Base-by-base conservation (phyloP, 2,329 filamentous ascomycete species). In the Calonectria montana region DNA sequence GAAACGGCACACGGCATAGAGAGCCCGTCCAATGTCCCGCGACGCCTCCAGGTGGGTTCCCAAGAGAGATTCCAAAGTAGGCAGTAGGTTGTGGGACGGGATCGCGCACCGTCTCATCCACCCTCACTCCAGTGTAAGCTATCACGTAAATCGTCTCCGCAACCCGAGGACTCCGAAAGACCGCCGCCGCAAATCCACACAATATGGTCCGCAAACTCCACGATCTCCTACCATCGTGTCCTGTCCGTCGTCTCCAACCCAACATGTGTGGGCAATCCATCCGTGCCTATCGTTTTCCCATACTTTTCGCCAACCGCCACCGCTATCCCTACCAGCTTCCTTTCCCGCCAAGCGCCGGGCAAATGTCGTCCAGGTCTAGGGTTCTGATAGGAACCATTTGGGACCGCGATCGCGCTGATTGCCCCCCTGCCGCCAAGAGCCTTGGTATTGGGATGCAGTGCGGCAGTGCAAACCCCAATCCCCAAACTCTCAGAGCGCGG, bases 371-470 rank as follows among this genome's bases (percentile, higher is more conserved):
- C 64, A 71, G 67, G 64, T 64, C 43, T 25, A 45, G 27, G 31
- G 31, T 39, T 25, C 43, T 45, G 39, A 45, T 62, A 53, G 53
- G 61, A 47, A 12, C 29, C 23, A 39, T 55, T 65, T 21, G 23
- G 23, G 25, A 31, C 23, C 61, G 6, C 27, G 31, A 48, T 41
- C 43, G 50, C 61, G 47, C 39, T 21, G 48, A 37, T 48, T 35
- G 8, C 6, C 10, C 61, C 48, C 65, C 64, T 70, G 21, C 23
- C 59, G 77, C 77, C 77, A 79, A 79, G 77, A 47, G 62, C 72
- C 75, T 79, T 78, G 65, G 74, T 71, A 31, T 27, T 76, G 74
- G 73, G 73, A 73, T 75, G 76, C 74, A 78, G 69, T 69, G 77
- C 77, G 77, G 77, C 77, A 77, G 77, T 79, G 77, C 77, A 79